phyloP scores from a whole-genome alignment of 163 green algal species.

The Scenedesmus sp. region DNA sequence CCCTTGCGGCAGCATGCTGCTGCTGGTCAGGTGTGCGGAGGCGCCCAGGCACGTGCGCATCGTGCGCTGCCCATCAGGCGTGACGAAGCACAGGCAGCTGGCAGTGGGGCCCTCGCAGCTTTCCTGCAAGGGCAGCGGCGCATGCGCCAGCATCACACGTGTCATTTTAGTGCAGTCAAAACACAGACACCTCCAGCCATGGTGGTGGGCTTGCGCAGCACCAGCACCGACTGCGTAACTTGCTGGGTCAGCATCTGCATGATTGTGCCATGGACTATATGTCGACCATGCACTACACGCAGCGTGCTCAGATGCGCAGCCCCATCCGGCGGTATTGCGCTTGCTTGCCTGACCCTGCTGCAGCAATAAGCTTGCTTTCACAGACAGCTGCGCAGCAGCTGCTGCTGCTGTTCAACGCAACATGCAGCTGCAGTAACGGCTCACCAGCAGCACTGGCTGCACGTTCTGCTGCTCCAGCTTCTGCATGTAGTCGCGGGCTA shows the following conservation, averaged over 20 bases:
- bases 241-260: too few species aligned
- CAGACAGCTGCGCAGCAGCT: too few species aligned
- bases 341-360: too few species aligned
- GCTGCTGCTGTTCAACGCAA: background rate
- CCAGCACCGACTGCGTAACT: too few species aligned
- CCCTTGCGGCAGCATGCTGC: background rate
- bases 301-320: too few species aligned
- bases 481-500: conserved; percentile 67
- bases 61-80: conserved; percentile 90
- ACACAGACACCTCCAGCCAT: too few species aligned
- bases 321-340: too few species aligned
- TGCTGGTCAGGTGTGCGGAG: conserved; percentile 68
- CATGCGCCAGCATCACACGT: background rate
- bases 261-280: too few species aligned
- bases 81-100: conserved; percentile 85
- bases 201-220: too few species aligned
- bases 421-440: background rate
- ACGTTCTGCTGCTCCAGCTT: conserved; percentile 70
- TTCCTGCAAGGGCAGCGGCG: conserved; percentile 47
- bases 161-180: background rate
- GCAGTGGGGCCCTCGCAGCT: conserved; percentile 63
- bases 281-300: too few species aligned
- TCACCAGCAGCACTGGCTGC: conserved; percentile 62
- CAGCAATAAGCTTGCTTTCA: too few species aligned
- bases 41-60: conserved; percentile 94